A percentile compares a stretch with the other conserved stretches of the same genome.
phyloP scores from a whole-genome alignment of 768 basidiomycete genomes.

The Lactifluus volemus region DNA sequence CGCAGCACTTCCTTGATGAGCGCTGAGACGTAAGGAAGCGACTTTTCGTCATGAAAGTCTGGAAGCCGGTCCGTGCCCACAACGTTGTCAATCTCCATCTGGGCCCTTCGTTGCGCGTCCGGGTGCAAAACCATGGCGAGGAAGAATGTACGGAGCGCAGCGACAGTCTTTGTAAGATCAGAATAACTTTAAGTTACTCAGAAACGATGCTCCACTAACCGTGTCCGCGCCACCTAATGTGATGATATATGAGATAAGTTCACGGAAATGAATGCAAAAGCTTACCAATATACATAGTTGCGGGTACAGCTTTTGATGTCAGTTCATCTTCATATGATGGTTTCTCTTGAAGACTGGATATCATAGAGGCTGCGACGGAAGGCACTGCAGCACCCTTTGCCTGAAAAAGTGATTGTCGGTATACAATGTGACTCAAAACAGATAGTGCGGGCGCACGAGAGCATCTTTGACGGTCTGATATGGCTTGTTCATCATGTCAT shows the following conservation, averaged over 20 bases:
- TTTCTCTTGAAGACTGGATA: conserved; percentile 2
- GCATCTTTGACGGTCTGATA: conserved; percentile 19
- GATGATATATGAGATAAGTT: background rate
- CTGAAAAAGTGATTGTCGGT: background rate
- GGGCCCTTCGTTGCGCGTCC: conserved; percentile 22
- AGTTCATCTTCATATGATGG: conserved; percentile 9
- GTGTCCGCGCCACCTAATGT: conserved; percentile 16
- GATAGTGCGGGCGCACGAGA: background rate
- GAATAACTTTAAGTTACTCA: background rate
- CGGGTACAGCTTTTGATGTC: conserved; percentile 13
- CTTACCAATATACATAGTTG: conserved; percentile 15
- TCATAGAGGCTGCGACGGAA: conserved; percentile 14
- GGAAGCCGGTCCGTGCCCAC: conserved; percentile 25
- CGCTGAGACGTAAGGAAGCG: conserved; percentile 24
- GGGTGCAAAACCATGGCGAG: conserved; percentile 27
- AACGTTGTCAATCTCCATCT: conserved; percentile 25
- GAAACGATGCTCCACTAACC: conserved; percentile 8
- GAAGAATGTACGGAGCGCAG: conserved; percentile 24
- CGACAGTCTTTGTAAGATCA: conserved; percentile 19
- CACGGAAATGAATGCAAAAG: background rate
- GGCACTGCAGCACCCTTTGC: conserved; percentile 3
- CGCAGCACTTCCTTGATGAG: conserved; percentile 23
- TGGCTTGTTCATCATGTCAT: conserved; percentile 21
- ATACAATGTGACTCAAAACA: background rate
- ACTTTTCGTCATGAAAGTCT: conserved; percentile 17